Percentiles rank a stretch among this genome's conserved stretches.
Evolutionary conservation across 2,329 filamentous ascomycete species (phyloP).

Genomic region (Pseudonectria foliicola): DNA sequence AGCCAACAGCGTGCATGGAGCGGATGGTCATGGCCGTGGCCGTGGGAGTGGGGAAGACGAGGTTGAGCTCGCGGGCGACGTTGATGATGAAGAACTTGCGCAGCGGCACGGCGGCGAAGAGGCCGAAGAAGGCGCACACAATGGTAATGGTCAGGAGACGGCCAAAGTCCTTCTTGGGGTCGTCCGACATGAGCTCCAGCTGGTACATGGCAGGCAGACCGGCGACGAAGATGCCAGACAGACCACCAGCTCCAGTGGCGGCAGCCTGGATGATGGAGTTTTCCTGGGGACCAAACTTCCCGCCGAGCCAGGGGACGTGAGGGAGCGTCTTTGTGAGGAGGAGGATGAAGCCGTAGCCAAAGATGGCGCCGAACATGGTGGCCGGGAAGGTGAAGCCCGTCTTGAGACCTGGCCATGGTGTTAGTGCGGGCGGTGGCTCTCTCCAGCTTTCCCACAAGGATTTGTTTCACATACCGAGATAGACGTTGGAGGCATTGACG

Average conservation of each 20-base stretch:
- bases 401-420: slow-evolving; percentile 37
- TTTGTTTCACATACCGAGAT: slow-evolving; percentile 43
- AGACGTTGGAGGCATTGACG: slow-evolving; percentile 56
- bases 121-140: slow-evolving; percentile 56
- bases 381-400: slow-evolving; percentile 44
- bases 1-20: slow-evolving; percentile 52
- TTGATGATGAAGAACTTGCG: slow-evolving; percentile 64
- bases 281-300: slow-evolving; percentile 51
- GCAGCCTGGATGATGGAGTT: slow-evolving; percentile 56
- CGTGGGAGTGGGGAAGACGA: slow-evolving; percentile 53
- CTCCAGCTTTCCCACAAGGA: not conserved
- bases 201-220: slow-evolving; percentile 56
- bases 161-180: slow-evolving; percentile 48
- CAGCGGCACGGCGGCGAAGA: slow-evolving; percentile 55
- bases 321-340: slow-evolving; percentile 42
- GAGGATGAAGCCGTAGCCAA: slow-evolving; percentile 53
- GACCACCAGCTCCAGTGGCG: slow-evolving; percentile 52
- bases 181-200: slow-evolving; percentile 39
- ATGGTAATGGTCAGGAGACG: slow-evolving; percentile 54
- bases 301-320: slow-evolving; percentile 44
- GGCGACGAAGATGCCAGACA: slow-evolving; percentile 51
- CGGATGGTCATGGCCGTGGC: slow-evolving; percentile 56
- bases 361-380: slow-evolving; percentile 46
- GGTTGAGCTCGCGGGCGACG: slow-evolving; percentile 51
- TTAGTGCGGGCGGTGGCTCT: too few species aligned